Conservation (phyloP, 2,329 filamentous ascomycete species). For the Neopestalotiopsis sp. region DNA sequence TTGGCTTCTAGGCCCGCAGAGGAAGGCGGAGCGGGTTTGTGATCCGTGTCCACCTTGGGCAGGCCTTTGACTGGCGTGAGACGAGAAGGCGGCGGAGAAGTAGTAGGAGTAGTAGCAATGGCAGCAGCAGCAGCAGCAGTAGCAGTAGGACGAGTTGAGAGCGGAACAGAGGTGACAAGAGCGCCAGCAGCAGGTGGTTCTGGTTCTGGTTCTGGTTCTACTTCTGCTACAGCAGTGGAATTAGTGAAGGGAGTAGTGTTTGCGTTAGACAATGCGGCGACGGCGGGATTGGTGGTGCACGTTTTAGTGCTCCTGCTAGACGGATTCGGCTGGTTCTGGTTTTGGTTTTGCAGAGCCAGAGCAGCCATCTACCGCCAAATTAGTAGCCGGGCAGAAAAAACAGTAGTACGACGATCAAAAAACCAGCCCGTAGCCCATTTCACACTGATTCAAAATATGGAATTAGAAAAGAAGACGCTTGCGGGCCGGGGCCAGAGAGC, state of each 20-base stretch:
- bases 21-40: conserved; percentile 13
- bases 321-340: conserved; percentile 18
- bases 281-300: conserved; percentile 4
- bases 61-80: conserved; percentile 1
- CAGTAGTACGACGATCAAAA: conserved; percentile 13
- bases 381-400: conserved; percentile 17
- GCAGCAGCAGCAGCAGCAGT: neutral
- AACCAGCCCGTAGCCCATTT: conserved; percentile 18
- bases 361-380: conserved; percentile 24
- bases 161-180: neutral
- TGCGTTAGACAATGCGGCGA: conserved; percentile 16
- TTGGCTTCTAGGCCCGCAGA: conserved; percentile 17
- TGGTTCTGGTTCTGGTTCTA: neutral
- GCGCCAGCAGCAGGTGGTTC: neutral
- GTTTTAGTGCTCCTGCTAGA: conserved; percentile 16
- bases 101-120: neutral
- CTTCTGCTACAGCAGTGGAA: neutral
- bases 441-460: conserved; percentile 23
- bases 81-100: conserved; percentile 5
- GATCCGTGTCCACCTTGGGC: conserved; percentile 11
- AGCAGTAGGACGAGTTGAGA: neutral
- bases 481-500: neutral
- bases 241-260: conserved; percentile 8
- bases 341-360: conserved; percentile 17
- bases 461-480: conserved; percentile 20